Evolutionary conservation across 345 rosid species (phyloP).

Genomic region (Citrus cavaleriei): DNA sequence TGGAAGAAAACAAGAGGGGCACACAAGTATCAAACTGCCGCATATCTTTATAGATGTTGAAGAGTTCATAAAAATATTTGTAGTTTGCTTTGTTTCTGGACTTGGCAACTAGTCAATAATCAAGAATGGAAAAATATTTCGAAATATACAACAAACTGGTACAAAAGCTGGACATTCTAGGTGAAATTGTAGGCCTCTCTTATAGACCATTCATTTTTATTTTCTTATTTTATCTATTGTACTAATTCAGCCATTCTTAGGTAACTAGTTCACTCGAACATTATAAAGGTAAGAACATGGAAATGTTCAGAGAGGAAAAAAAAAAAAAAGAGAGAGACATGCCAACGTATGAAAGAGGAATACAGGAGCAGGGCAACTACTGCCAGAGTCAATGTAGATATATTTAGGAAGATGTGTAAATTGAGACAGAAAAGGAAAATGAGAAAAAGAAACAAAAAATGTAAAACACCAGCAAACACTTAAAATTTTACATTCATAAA

Average conservation of each 20-base stretch:
- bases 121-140: not conserved
- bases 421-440: not conserved
- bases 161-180: not conserved
- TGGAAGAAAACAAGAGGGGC: not conserved
- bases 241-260: too few species aligned
- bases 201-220: too few species aligned
- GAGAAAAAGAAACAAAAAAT: not conserved
- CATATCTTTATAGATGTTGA: not conserved
- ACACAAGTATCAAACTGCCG: not conserved
- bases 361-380: not conserved
- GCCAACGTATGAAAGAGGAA: not conserved
- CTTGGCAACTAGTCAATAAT: not conserved
- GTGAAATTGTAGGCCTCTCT: too few species aligned
- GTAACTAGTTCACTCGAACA: not conserved
- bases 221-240: too few species aligned
- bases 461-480: not conserved
- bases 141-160: not conserved
- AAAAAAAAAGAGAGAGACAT: too few species aligned
- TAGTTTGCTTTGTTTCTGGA: not conserved
- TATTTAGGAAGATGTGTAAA: not conserved
- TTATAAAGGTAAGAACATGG: not conserved
- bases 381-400: not conserved
- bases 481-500: not conserved
- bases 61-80: not conserved
- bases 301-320: not conserved